These are phyloP conservation scores for Candolleomyces eurysporus DNA, from an alignment of 768 basidiomycete species.

Conservation along the genomic window DNA sequence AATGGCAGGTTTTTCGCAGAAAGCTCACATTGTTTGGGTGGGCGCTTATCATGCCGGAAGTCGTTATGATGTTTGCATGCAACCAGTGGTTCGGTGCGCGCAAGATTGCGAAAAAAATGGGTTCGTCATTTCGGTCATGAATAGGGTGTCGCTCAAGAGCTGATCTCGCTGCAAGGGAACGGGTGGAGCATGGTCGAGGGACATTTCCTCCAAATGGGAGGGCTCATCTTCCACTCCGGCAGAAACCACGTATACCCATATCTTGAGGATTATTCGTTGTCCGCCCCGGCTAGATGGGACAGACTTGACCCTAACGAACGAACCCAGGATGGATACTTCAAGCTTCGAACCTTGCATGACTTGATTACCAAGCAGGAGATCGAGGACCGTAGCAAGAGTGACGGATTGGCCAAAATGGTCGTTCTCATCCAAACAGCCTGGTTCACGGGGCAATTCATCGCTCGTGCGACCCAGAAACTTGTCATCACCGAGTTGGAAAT, in stretches of 20 bases:
- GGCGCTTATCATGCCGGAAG: conserved; percentile 24
- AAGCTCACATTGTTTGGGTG: conserved; percentile 18
- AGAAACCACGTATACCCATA: neutral
- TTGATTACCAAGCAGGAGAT: conserved; percentile 7
- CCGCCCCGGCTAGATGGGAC: too few species aligned
- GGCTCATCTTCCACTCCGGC: conserved; percentile 15
- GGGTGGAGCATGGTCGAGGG: conserved; percentile 14
- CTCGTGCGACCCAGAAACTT: conserved; percentile 2
- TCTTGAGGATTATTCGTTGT: too few species aligned
- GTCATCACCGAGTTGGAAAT: conserved; percentile 17
- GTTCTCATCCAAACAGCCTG: conserved; percentile 5
- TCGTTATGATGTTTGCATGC: conserved; percentile 21
- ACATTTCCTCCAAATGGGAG: conserved; percentile 29
- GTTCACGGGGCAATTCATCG: conserved; percentile 13
- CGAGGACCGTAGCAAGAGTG: conserved; percentile 14
- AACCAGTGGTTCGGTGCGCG: conserved; percentile 16
- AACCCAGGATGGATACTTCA: too few species aligned
- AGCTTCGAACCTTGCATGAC: too few species aligned
- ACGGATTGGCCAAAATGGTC: conserved; percentile 7
- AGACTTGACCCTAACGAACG: too few species aligned
- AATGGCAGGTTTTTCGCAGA: neutral
- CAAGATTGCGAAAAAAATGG: conserved; percentile 2
- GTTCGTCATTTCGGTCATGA: too few species aligned
- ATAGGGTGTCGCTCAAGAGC: neutral
- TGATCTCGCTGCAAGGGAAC: too few species aligned